Conservation (phyloP, 352 stramenopile genomes). For the Globisporangium paroecandrum region DNA sequence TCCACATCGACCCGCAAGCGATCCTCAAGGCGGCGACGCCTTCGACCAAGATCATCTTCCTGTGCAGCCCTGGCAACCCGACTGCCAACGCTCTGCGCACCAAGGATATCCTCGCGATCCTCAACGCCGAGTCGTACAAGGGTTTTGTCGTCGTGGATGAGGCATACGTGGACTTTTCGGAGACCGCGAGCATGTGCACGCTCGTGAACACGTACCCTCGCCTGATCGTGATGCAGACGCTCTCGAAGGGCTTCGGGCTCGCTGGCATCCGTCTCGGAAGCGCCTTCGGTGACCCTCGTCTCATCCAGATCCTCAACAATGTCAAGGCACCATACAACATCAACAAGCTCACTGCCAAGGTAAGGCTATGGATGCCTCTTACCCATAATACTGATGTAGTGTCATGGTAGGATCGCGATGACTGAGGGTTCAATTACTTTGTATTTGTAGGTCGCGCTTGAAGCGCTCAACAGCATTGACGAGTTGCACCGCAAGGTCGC, state of each 20-base stretch:
- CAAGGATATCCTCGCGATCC: constrained; percentile 87
- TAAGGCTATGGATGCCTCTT: constrained; percentile 1
- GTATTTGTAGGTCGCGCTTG: constrained; percentile 42
- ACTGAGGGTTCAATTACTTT: neutral
- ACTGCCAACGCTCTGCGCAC: constrained; percentile 93
- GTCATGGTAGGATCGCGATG: neutral
- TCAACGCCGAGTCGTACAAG: constrained; percentile 81
- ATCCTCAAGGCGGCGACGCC: constrained; percentile 88
- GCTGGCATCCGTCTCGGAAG: constrained; percentile 93
- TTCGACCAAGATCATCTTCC: constrained; percentile 95
- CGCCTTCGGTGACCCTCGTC: constrained; percentile 87
- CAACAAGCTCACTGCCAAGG: constrained; percentile 94
- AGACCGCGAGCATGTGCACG: constrained; percentile 66
- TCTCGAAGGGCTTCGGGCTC: constrained; percentile 98
- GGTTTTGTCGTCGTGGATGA: constrained; percentile 98
- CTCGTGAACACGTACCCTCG: constrained; percentile 92
- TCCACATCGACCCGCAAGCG: constrained; percentile 81
- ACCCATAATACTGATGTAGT: neutral
- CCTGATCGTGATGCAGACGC: constrained; percentile 96
- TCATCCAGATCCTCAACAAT: constrained; percentile 98
- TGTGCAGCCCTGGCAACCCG: constrained; percentile 98
- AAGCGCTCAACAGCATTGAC: constrained; percentile 58
- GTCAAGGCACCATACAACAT: constrained; percentile 99
- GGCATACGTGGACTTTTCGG: constrained; percentile 97
- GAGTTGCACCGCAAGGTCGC: constrained; percentile 59